Base-by-base conservation (phyloP, 148 eudicot species). In the Linanthus parryae region DNA sequence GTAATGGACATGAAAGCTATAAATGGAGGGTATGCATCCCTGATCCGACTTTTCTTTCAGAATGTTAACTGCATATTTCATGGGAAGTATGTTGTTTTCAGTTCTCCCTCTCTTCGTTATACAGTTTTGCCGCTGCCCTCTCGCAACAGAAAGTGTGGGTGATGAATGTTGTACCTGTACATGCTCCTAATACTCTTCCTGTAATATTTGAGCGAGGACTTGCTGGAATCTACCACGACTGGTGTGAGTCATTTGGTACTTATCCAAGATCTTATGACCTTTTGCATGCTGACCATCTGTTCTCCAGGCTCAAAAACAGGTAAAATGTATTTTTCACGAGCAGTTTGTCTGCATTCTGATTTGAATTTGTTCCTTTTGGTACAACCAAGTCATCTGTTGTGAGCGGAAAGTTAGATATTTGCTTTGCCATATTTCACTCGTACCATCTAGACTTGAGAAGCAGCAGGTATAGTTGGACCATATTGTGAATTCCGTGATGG, bases 261-360 rank as follows among this genome's bases (percentile, higher is more conserved):
- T 94, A 94, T 54, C 99, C 99, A 45, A 81, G 99, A 72, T 82
- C 99, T 2, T 94, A 88, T 40, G 99, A 94, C 72, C 84, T 94
- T 52, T 54, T 94, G 54, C 99, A 94, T 65, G 95, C 85, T 27
- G 96, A 94, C 78, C 99, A 88, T 76, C 76, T 94, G 48, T 94
- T 94, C 73, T 80, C 99, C 25, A 80, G 92, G 66, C 82, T 94
- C 21, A 94, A 94, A 61, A 73, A 76, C 67, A 88, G 99, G 99
- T 92, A 44, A 21, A 57, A 42, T 25, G 9, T n/a, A n/a, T n/a
- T n/a, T n/a, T n/a, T n/a, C n/a, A n/a, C n/a, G n/a, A n/a, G n/a
- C n/a, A n/a, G n/a, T n/a, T n/a, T n/a, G n/a, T n/a, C n/a, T n/a
- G n/a, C n/a, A n/a, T n/a, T n/a, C n/a, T n/a, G n/a, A n/a, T n/a